These are phyloP conservation scores for Isabelozyma heimii DNA, from an alignment of 805 yeast genomes.

Conservation along the genomic window DNA sequence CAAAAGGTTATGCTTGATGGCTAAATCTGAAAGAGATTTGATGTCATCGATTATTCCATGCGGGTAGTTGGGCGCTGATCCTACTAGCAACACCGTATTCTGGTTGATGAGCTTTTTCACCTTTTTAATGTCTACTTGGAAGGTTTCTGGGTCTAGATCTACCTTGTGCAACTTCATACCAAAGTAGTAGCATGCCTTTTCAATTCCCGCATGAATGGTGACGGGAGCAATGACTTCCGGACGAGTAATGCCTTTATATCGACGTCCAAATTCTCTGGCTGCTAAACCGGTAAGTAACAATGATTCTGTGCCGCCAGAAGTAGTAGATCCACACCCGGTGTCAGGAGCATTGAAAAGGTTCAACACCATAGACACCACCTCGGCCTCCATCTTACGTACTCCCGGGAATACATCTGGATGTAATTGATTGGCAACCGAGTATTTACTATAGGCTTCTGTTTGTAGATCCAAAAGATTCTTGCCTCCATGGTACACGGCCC, in stretches of 20 bases:
- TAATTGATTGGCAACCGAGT: constrained; percentile 86
- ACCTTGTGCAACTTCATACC: constrained; percentile 82
- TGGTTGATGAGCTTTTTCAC: constrained; percentile 65
- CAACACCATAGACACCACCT: constrained; percentile 88
- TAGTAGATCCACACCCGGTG: constrained; percentile 63
- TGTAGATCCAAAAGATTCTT: constrained; percentile 71
- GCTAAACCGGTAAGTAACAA: constrained; percentile 80
- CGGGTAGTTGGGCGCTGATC: constrained; percentile 97
- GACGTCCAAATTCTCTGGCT: constrained; percentile 74
- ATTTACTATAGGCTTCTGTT: constrained; percentile 69
- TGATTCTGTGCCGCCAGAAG: constrained; percentile 97
- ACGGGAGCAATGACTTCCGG: constrained; percentile 90
- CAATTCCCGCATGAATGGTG: constrained; percentile 93
- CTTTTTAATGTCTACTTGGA: constrained; percentile 60
- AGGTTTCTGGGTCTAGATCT: constrained; percentile 66
- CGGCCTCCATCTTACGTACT: constrained; percentile 93
- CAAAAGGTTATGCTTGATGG: constrained; percentile 68
- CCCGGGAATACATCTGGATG: constrained; percentile 98
- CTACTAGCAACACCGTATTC: constrained; percentile 81
- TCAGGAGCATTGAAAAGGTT: constrained; percentile 76
- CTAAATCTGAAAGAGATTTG: constrained; percentile 62
- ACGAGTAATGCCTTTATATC: constrained; percentile 50
- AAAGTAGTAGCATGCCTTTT: constrained; percentile 89
- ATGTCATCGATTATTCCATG: constrained; percentile 95
- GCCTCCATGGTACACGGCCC: constrained; percentile 97